Base-by-base conservation (phyloP, 2,329 filamentous ascomycete genomes). In the Fusarium chaquense region DNA sequence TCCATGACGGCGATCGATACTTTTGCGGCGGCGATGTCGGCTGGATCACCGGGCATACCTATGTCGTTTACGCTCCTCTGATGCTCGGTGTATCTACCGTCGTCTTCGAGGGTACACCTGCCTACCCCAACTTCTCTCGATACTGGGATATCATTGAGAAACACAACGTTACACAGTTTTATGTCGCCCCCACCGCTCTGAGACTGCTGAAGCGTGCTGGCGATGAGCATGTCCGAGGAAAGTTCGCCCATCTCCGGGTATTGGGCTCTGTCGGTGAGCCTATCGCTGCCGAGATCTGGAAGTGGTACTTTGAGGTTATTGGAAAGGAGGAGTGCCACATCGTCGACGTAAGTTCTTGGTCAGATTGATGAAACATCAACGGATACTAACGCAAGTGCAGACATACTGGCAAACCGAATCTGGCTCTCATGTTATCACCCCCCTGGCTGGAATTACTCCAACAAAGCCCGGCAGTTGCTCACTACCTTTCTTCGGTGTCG, bases 351-450 rank as follows among this genome's bases (percentile, higher is more conserved):
- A 87, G 93, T 88, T 56, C 22, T 8, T 41, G 9, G 5, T 52
- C 10, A 11, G n/a, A n/a, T 11, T 54, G n/a, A 16, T 6, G 11
- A 35, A 26, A n/a, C 40, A 28, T 22, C 20, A 22, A 20, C 15
- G 9, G 13, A 50, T 55, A 35, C 62, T 75, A 58, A 74, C 75
- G 57, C 66, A 1, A 47, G 24, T 71, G 54, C 78, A 97, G 93
- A 99, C 96, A 56, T 99, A 99, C 87, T 99, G 96, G 96, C 96
- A 99, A 88, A 99, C 96, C 55, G 96, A 99, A 85, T 99, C 96
- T 3, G 96, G 96, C 59, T 98, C 93, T 69, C 90, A 99, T 81
- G 94, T 97, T 76, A 98, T 99, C 79, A 93, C 94, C 7, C 96
- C 96, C 20, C 86, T 99, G 62, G 94, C 92, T 51, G 96, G 96